Percentiles rank a stretch among this genome's conserved stretches.
Conservation (phyloP, 306 rosid genomes). For the Purshia tridentata region DNA sequence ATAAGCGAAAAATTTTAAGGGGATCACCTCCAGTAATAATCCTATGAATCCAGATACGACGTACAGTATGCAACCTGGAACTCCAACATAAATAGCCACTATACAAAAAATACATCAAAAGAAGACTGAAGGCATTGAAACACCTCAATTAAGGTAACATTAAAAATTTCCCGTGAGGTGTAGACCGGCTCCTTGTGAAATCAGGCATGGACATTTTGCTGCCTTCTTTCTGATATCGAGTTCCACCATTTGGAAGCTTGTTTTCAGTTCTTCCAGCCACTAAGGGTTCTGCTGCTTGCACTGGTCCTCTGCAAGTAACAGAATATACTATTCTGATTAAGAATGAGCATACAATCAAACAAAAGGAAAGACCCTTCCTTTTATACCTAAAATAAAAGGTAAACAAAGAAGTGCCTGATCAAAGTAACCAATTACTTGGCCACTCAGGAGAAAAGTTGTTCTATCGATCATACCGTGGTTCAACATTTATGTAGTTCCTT, state of each 20-base stretch:
- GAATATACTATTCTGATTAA: slow-evolving; percentile 3
- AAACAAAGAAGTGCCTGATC: background rate
- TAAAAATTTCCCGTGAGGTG: slow-evolving; percentile 83
- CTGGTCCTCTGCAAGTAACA: slow-evolving; percentile 48
- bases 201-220: slow-evolving; percentile 54
- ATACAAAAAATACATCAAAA: slow-evolving; percentile 38
- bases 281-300: slow-evolving; percentile 52
- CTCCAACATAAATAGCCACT: slow-evolving; percentile 37
- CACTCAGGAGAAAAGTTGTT: slow-evolving; percentile 9
- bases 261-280: slow-evolving; percentile 61
- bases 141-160: slow-evolving; percentile 51
- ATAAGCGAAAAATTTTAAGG: slow-evolving; percentile 16
- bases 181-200: slow-evolving; percentile 70
- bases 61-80: slow-evolving; percentile 31
- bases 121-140: background rate
- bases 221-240: slow-evolving; percentile 54
- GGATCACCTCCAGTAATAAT: slow-evolving; percentile 28
- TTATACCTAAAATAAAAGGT: background rate
- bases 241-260: slow-evolving; percentile 47
- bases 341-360: slow-evolving; percentile 9
- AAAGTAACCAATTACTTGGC: background rate
- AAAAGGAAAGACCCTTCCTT: background rate
- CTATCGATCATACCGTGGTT: slow-evolving; percentile 69
- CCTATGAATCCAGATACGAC: slow-evolving; percentile 32
- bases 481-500: slow-evolving; percentile 66